Evolutionary conservation across 2,329 filamentous ascomycete species (phyloP).

Genomic region (Huntiella abstrusa): DNA sequence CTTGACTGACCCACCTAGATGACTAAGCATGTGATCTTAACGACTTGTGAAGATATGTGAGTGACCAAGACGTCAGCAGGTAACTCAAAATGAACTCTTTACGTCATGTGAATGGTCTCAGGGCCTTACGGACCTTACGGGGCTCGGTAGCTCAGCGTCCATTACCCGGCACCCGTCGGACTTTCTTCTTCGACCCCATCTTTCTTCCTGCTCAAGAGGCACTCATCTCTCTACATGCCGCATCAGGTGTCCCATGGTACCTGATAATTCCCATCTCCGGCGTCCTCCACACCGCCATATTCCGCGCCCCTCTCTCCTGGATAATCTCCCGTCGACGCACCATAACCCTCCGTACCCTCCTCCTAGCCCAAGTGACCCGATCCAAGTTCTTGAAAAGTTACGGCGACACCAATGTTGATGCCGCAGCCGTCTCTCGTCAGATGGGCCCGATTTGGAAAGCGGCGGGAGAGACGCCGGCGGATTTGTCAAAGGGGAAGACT

Average conservation of each 20-base stretch:
- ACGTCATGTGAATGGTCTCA: too few species aligned
- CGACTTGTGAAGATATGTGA: too few species aligned
- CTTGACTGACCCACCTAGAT: too few species aligned
- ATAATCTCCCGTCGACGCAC: constrained; percentile 18
- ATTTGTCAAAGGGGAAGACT: constrained; percentile 14
- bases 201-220: constrained; percentile 24
- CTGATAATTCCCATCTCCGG: constrained; percentile 34
- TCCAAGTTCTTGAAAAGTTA: constrained; percentile 14
- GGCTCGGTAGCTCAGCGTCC: too few species aligned
- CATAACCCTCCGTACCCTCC: constrained; percentile 14
- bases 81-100: too few species aligned
- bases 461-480: not conserved
- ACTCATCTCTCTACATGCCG: constrained; percentile 25
- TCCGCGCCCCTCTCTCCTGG: constrained; percentile 28
- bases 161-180: not conserved
- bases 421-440: not conserved
- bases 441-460: not conserved
- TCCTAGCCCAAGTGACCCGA: constrained; percentile 15
- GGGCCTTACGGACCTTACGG: too few species aligned
- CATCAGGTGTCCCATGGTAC: constrained; percentile 32
- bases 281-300: constrained; percentile 24
- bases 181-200: constrained; percentile 9
- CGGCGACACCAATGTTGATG: constrained; percentile 13
- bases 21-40: too few species aligned
- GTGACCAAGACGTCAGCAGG: too few species aligned